These are phyloP conservation scores for Parafenestella ontariensis DNA, from an alignment of 2,329 filamentous ascomycete genomes.

Conservation along the genomic window DNA sequence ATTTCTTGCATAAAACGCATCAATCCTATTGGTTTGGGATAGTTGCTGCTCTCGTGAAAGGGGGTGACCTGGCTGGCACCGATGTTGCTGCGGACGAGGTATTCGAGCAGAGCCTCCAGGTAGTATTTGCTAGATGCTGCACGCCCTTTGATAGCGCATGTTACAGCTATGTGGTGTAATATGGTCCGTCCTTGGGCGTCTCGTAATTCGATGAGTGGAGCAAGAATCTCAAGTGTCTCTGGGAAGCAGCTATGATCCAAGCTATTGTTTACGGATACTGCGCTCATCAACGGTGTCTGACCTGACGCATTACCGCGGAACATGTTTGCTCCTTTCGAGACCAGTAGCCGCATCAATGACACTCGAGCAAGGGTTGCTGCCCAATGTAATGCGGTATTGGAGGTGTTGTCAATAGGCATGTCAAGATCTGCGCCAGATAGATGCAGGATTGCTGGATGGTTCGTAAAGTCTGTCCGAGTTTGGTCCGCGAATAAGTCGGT, in stretches of 20 bases:
- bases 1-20: constrained; percentile 96
- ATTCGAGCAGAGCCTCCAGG: constrained; percentile 90
- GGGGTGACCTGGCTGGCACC: constrained; percentile 40
- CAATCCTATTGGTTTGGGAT: constrained; percentile 76
- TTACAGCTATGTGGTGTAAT: constrained; percentile 93
- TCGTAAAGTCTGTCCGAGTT: constrained; percentile 71
- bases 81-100: constrained; percentile 79
- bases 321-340: constrained; percentile 84
- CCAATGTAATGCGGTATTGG: constrained; percentile 94
- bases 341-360: constrained; percentile 79
- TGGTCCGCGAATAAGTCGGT: constrained; percentile 68
- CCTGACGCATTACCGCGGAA: constrained; percentile 87
- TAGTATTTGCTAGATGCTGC: constrained; percentile 94
- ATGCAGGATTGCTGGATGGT: constrained; percentile 77
- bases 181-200: constrained; percentile 91
- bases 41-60: constrained; percentile 61
- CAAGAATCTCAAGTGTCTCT: constrained; percentile 85
- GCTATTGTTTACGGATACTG: constrained; percentile 92
- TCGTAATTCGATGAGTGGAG: constrained; percentile 86
- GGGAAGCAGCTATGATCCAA: constrained; percentile 90
- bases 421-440: constrained; percentile 84
- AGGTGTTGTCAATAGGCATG: constrained; percentile 86
- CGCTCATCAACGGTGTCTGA: constrained; percentile 91
- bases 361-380: constrained; percentile 90
- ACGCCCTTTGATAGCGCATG: constrained; percentile 92